Evolutionary conservation across 2,329 filamentous ascomycete species (phyloP), one percentile per base, ranked within the genome.

Genomic region (Monosporascus sp.): DNA sequence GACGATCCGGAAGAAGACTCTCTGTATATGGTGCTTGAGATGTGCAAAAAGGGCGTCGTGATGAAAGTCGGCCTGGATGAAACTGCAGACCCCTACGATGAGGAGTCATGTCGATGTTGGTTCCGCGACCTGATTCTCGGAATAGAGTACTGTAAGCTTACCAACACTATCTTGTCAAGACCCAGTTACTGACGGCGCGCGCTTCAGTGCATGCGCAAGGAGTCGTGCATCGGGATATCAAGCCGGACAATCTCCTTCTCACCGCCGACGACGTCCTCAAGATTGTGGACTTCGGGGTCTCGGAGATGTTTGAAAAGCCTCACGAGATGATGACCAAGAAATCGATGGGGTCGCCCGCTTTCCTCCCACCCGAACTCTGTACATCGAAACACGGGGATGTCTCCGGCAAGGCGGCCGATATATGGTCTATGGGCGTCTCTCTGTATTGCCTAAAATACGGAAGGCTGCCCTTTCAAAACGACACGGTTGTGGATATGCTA

Each of bases 381-480:
- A 86, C 92, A 22, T 83, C 85, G 7, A 91, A 84, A 63, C 93
- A 97, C 67, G 90, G 89, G 1, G 86, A 92, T 60, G 87, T 97
- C 1, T 93, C 89, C 3, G 94, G 94, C 11, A 88, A 84, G 62
- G 91, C 93, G 4, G 91, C 91, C 4, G 94, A 99, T 70, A 91
- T 99, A 51, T 99, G 94, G 94, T 96, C 93, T 3, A 97, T 97
- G 93, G 94, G 94, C 7, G 87, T 97, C 8, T 96, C 92, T 2
- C 76, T 99, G 2, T 97, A 93, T 68, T 99, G 94, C 68, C 78
- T 99, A 40, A 86, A 88, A 56, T 97, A 96, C 64, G 94, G 94
- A 35, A 79, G 77, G 49, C 87, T 99, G 56, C 94, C 94, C 0
- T 99, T 97, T 65, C 87, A 92, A 64, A 82, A 87, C 52, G 76